Conservation (phyloP, 2,329 filamentous ascomycete genomes). For the Calonectria ilicicola region DNA sequence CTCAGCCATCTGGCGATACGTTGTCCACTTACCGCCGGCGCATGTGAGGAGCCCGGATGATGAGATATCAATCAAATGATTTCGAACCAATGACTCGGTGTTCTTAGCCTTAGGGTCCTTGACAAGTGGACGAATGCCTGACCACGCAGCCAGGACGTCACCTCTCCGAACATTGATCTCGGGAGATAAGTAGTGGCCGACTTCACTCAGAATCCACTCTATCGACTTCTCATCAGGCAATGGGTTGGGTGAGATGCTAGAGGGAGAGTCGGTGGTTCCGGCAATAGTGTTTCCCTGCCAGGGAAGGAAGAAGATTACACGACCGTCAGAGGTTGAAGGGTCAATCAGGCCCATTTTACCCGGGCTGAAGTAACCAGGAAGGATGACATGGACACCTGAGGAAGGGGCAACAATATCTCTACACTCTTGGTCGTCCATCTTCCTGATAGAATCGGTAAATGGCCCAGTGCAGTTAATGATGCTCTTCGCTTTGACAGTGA, state of each 20-base stretch:
- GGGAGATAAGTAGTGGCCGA: slow-evolving; percentile 83
- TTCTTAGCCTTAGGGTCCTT: slow-evolving; percentile 88
- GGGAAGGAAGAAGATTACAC: slow-evolving; percentile 92
- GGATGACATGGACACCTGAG: slow-evolving; percentile 87
- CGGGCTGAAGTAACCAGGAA: slow-evolving; percentile 89
- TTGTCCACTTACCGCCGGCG: slow-evolving; percentile 93
- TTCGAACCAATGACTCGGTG: slow-evolving; percentile 88
- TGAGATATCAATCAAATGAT: slow-evolving; percentile 86
- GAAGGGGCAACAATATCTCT: slow-evolving; percentile 87
- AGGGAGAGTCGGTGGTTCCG: slow-evolving; percentile 86
- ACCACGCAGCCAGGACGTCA: slow-evolving; percentile 92
- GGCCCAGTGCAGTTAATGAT: slow-evolving; percentile 91
- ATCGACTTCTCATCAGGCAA: slow-evolving; percentile 86
- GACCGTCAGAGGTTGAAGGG: slow-evolving; percentile 86
- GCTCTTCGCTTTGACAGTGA: slow-evolving; percentile 81
- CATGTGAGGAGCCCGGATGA: slow-evolving; percentile 84
- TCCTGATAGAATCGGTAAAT: slow-evolving; percentile 87
- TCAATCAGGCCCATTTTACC: slow-evolving; percentile 90
- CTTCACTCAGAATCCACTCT: slow-evolving; percentile 87
- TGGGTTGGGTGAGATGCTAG: slow-evolving; percentile 78
- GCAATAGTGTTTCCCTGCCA: slow-evolving; percentile 96
- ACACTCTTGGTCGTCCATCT: slow-evolving; percentile 80
- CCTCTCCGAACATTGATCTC: slow-evolving; percentile 87
- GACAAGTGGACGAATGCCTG: slow-evolving; percentile 87
- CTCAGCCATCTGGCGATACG: slow-evolving; percentile 93